A percentile compares a stretch with the other conserved stretches of the same genome.
Conservation (phyloP, 768 basidiomycete species). For the Mycena epipterygia region DNA sequence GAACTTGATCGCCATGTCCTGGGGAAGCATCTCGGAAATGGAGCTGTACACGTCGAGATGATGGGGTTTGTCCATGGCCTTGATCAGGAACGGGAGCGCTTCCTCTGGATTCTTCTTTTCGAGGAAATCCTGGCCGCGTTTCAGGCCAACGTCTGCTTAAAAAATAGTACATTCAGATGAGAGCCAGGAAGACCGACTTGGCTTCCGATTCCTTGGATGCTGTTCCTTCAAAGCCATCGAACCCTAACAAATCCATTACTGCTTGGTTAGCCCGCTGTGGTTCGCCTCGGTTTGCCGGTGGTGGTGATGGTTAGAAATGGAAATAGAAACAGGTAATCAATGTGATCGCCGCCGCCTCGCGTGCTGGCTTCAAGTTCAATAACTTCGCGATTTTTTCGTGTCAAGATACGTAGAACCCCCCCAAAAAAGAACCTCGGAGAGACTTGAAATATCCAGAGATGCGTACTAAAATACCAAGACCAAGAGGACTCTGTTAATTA, state of each 20-base stretch:
- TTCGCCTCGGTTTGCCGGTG: too few relatives aligned
- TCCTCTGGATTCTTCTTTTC: constrained; percentile 6
- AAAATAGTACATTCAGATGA: not conserved
- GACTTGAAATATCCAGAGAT: too few relatives aligned
- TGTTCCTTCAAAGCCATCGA: not conserved
- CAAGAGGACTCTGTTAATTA: too few relatives aligned
- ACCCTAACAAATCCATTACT: not conserved
- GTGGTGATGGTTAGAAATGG: too few relatives aligned
- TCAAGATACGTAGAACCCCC: too few relatives aligned
- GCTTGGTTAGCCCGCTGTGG: too few relatives aligned
- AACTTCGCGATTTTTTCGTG: too few relatives aligned
- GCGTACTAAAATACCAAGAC: too few relatives aligned
- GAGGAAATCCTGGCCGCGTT: constrained; percentile 16
- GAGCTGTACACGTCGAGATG: constrained; percentile 16
- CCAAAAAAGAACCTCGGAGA: too few relatives aligned
- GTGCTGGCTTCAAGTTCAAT: too few relatives aligned
- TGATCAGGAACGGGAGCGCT: constrained; percentile 20
- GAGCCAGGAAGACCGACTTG: not conserved
- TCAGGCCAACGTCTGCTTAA: not conserved
- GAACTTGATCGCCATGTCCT: not conserved
- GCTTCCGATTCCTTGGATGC: constrained; percentile 4
- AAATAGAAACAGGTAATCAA: too few relatives aligned
- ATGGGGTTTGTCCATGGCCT: constrained; percentile 19
- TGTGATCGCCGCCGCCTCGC: too few relatives aligned
- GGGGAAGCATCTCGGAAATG: not conserved